Percentiles rank a stretch among this genome's conserved stretches.
phyloP scores from a whole-genome alignment of 768 basidiomycete species.

The Calocybe cyanea region DNA sequence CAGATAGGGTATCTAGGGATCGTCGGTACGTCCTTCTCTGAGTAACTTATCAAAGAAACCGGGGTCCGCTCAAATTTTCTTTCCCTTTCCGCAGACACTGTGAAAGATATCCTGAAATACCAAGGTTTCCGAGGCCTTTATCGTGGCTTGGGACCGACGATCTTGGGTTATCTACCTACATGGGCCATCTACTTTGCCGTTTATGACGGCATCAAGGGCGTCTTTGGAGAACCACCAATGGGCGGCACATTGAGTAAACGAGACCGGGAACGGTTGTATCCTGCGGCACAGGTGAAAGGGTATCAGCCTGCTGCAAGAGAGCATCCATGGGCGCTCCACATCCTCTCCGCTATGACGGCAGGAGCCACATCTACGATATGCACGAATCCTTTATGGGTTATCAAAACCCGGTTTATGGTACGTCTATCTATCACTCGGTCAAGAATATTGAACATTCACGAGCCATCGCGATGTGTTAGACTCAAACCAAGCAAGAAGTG shows the following conservation, averaged over 20 bases:
- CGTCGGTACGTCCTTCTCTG: constrained; percentile 57
- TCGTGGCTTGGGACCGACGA: constrained; percentile 94
- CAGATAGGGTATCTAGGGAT: constrained; percentile 77
- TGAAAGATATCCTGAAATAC: constrained; percentile 41
- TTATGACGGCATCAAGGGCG: constrained; percentile 91
- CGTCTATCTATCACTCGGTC: too few species aligned
- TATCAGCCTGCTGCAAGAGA: constrained; percentile 79
- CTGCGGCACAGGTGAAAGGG: constrained; percentile 81
- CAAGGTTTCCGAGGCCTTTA: constrained; percentile 90
- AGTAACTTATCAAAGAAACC: background rate
- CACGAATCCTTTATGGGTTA: constrained; percentile 97
- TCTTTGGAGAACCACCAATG: constrained; percentile 66
- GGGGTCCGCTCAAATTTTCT: constrained; percentile 7
- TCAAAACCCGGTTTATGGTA: constrained; percentile 99
- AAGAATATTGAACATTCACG: too few species aligned
- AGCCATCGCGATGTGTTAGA: constrained; percentile 42
- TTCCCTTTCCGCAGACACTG: constrained; percentile 26
- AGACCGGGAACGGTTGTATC: constrained; percentile 55
- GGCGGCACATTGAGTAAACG: constrained; percentile 20
- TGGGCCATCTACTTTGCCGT: constrained; percentile 99
- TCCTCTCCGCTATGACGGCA: constrained; percentile 93
- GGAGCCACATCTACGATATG: constrained; percentile 90
- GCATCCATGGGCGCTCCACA: constrained; percentile 84
- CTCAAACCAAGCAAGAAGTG: constrained; percentile 74
- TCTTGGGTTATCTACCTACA: constrained; percentile 95